These are phyloP conservation scores for Arabidopsis hybrid DNA, from an alignment of 441 rosid genomes.

Conservation along the genomic window DNA sequence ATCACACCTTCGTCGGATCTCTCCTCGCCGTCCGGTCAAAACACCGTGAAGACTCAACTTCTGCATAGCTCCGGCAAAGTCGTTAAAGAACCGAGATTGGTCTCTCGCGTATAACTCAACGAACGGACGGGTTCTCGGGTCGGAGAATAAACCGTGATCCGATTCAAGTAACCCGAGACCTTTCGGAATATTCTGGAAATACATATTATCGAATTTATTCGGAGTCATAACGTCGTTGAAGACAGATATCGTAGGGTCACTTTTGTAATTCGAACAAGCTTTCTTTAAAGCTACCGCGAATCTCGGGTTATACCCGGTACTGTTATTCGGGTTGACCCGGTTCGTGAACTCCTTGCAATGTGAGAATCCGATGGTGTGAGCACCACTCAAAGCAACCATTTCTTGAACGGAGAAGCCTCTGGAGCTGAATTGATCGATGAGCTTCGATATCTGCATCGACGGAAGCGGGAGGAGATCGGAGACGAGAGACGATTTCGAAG, in stretches of 20 bases:
- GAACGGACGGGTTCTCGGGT: slow-evolving; percentile 57
- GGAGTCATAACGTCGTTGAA: slow-evolving; percentile 76
- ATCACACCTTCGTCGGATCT: slow-evolving; percentile 72
- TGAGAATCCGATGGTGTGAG: slow-evolving; percentile 75
- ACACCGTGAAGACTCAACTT: slow-evolving; percentile 64
- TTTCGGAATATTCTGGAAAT: slow-evolving; percentile 64
- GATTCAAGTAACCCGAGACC: slow-evolving; percentile 67
- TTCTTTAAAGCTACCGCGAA: slow-evolving; percentile 59
- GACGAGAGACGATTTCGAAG: slow-evolving; percentile 50
- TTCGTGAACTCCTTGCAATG: slow-evolving; percentile 67
- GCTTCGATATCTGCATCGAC: slow-evolving; percentile 51
- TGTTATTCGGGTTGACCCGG: slow-evolving; percentile 44
- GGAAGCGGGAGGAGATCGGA: slow-evolving; percentile 61
- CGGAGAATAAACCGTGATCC: slow-evolving; percentile 59
- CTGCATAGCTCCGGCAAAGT: slow-evolving; percentile 63
- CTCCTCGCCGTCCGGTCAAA: slow-evolving; percentile 66
- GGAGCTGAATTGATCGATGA: slow-evolving; percentile 50
- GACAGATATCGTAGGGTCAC: slow-evolving; percentile 67
- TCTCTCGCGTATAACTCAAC: slow-evolving; percentile 62
- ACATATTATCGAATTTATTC: slow-evolving; percentile 68
- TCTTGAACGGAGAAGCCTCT: slow-evolving; percentile 62
- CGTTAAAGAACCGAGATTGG: slow-evolving; percentile 58
- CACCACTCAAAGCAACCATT: slow-evolving; percentile 70
- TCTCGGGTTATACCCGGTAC: slow-evolving; percentile 59
- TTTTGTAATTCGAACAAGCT: slow-evolving; percentile 55